A percentile compares a stretch with the other conserved stretches of the same genome.
Conservation (phyloP, 331 rosid species). For the Erythrophleum ivorense region DNA sequence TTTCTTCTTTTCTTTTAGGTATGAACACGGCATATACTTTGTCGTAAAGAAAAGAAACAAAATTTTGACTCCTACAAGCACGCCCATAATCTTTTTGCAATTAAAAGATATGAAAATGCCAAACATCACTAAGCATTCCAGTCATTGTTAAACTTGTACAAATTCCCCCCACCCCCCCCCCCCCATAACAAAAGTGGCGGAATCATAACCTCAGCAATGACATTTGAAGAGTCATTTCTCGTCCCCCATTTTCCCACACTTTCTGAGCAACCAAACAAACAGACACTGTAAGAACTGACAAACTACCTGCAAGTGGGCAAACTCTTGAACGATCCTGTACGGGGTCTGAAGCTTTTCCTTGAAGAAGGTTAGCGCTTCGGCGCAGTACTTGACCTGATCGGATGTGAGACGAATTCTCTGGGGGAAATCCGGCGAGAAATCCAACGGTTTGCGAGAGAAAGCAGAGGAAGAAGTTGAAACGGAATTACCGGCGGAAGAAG, state of each 20-base stretch:
- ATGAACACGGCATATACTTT: not conserved
- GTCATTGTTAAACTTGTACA: not conserved
- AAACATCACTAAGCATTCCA: not conserved
- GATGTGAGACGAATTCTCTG: conserved; percentile 49
- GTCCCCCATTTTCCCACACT: not conserved
- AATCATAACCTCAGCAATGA: no score
- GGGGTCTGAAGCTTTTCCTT: conserved; percentile 62
- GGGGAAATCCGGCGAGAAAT: conserved; percentile 68
- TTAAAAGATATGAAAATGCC: not conserved
- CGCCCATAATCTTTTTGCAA: not conserved
- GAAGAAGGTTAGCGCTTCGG: conserved; percentile 64
- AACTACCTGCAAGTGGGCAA: conserved; percentile 63
- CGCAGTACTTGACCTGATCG: conserved; percentile 71
- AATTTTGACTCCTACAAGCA: not conserved
- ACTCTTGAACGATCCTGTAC: conserved; percentile 63
- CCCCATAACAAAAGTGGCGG: no score
- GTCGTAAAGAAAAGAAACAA: not conserved
- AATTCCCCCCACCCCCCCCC: no score
- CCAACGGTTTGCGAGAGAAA: conserved; percentile 39
- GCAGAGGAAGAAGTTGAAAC: conserved; percentile 32
- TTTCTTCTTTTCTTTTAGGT: not conserved
- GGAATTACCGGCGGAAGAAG: conserved; percentile 50
- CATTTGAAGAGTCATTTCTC: not conserved
- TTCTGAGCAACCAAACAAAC: conserved; percentile 17
- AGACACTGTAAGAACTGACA: not conserved